Conservation (phyloP, 805 yeast species). For the Saccharomycopsis javanensis region DNA sequence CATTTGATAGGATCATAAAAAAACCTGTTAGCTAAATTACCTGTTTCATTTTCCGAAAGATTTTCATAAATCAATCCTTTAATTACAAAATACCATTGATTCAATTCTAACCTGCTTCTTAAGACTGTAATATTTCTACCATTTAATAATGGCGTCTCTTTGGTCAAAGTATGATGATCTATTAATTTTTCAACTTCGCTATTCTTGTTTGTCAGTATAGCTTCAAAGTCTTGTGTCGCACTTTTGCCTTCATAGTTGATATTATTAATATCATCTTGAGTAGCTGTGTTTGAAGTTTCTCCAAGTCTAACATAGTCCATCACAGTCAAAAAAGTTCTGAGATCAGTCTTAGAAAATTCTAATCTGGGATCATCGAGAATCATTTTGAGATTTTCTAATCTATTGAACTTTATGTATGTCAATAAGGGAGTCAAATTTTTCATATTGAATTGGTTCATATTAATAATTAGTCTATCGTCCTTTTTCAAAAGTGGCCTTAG, state of each 20-base stretch:
- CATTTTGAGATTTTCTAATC: slow-evolving; percentile 46
- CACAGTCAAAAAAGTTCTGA: slow-evolving; percentile 23
- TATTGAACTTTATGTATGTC: slow-evolving; percentile 58
- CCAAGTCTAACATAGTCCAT: slow-evolving; percentile 38
- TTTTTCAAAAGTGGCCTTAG: not conserved
- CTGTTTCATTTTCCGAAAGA: not conserved
- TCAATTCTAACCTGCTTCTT: slow-evolving; percentile 28
- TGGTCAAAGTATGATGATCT: slow-evolving; percentile 24
- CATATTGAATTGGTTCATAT: slow-evolving; percentile 46
- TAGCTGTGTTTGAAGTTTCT: slow-evolving; percentile 2
- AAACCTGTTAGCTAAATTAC: not conserved
- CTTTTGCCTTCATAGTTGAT: not conserved
- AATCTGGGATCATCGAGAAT: slow-evolving; percentile 43
- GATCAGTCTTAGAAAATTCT: slow-evolving; percentile 28
- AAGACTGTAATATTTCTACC: slow-evolving; percentile 27
- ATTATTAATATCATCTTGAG: not conserved
- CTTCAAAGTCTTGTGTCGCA: not conserved
- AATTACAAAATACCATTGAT: slow-evolving; percentile 24
- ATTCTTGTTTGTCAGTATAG: not conserved
- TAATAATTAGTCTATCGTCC: slow-evolving; percentile 21
- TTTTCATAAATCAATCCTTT: slow-evolving; percentile 20
- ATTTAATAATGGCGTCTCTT: slow-evolving; percentile 20
- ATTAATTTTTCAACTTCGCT: slow-evolving; percentile 27
- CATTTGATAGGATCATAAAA: not conserved
- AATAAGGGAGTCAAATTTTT: slow-evolving; percentile 52